A percentile compares a stretch with the other conserved stretches of the same genome.
phyloP scores from a whole-genome alignment of 179 eudicot genomes.

The Heliamphora ciliata region DNA sequence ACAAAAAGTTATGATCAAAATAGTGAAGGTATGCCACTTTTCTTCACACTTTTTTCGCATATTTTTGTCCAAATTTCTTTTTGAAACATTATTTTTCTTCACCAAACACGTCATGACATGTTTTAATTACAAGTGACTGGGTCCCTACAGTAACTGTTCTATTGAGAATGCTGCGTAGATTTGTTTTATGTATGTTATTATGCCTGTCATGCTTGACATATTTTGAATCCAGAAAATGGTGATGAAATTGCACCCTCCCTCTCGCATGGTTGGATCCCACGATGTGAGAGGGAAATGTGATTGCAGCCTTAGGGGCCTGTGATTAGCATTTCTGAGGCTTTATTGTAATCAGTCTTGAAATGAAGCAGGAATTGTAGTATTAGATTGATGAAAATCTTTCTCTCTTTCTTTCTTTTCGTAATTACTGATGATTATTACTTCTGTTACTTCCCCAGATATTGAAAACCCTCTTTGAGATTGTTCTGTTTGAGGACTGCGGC shows the following conservation, averaged over 20 bases:
- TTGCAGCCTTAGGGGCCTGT: background rate
- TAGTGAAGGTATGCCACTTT: too few species aligned
- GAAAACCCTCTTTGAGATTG: conserved; percentile 87
- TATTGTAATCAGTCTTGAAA: background rate
- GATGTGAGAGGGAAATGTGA: background rate
- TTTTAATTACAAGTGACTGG: too few species aligned
- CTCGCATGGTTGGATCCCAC: background rate
- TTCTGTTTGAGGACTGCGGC: conserved; percentile 77
- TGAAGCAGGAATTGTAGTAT: background rate
- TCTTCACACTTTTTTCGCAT: too few species aligned
- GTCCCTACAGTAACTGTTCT: too few species aligned
- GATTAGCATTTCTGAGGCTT: background rate
- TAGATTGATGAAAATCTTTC: background rate
- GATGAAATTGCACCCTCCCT: background rate
- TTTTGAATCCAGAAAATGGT: background rate
- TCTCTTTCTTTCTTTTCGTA: background rate
- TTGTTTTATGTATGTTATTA: background rate
- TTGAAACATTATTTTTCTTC: too few species aligned
- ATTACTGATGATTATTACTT: conserved; percentile 15
- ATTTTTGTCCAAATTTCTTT: too few species aligned
- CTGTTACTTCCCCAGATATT: conserved; percentile 49
- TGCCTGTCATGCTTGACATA: background rate
- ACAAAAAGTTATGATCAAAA: too few species aligned
- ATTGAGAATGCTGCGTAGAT: background rate
- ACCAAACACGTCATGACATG: too few species aligned